Base-by-base conservation (phyloP, 164 flowering plant species). In the Litsea cubeba region DNA sequence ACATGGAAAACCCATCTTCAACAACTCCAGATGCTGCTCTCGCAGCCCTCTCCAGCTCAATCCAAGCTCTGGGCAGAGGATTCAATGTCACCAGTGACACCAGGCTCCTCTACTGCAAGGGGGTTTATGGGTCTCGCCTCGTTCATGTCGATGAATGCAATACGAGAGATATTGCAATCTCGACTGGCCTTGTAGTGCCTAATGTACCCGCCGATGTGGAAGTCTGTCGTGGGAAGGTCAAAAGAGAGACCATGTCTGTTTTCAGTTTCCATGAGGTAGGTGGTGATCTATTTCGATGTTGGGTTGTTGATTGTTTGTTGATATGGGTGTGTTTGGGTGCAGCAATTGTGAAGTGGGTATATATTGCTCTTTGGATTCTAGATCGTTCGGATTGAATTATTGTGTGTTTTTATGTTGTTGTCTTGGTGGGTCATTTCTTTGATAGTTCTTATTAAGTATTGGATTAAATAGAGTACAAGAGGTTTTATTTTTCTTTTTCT, bases 21-120 rank as follows among this genome's bases (percentile, higher is more conserved):
- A 74, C 24, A 12, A 3, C 66, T 22, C 23, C 66, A 4, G 26
- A 22, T 65, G 86, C 84, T 75, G 90, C 96, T 69, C 81, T 91
- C 62, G 22, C 81, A 11, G 88, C 98, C 0, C 81, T 93, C n/a
- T 66, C 66, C 77, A 91, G 88, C 83, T 87, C 99, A 60, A 85
- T 93, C 74, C 98, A 91, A 75, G 98, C 97, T 50, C 81, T 95
- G 30, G 99, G 99, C 24, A 82, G 99, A 58, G 99, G 99, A 12
- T 93, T 93, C 78, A 98, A 93, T 84, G 96, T 91, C 35, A 93
- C 93, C 2, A 87, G 92, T 2, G 99, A 95, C 80, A 88, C 87
- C 54, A 79, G 99, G 74, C 87, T 95, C 46, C 83, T 95, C 23
- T 95, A 95, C 78, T 95, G 99, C 79, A 95, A 95, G 65, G 98